These are phyloP conservation scores for Gnaphalium uliginosum DNA, from an alignment of 129 eudicot species.

Conservation along the genomic window DNA sequence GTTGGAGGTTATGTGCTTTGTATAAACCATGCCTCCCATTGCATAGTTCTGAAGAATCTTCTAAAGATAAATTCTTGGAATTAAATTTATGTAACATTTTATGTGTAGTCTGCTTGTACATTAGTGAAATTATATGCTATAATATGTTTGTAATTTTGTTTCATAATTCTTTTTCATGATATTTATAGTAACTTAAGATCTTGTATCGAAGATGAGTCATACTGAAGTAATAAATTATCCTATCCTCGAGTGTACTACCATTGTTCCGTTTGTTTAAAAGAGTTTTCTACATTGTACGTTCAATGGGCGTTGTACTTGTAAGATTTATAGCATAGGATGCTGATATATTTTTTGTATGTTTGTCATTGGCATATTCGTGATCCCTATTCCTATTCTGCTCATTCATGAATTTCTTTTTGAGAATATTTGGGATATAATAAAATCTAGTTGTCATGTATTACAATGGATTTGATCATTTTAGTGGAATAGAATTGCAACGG, in stretches of 20 bases:
- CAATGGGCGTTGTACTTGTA: slow-evolving; percentile 17
- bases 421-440: not conserved
- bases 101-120: slow-evolving; percentile 32
- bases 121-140: slow-evolving; percentile 23
- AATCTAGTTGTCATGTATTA: not conserved
- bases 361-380: slow-evolving; percentile 17
- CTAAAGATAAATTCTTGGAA: slow-evolving; percentile 6
- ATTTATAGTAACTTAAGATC: not conserved
- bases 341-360: slow-evolving; percentile 22
- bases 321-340: slow-evolving; percentile 27
- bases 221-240: slow-evolving; percentile 13
- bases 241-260: not conserved
- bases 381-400: not conserved
- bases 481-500: not conserved
- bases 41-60: not conserved
- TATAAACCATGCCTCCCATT: slow-evolving; percentile 1
- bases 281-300: not conserved
- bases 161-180: not conserved
- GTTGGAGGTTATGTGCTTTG: slow-evolving; percentile 1
- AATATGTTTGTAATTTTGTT: not conserved
- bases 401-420: not conserved
- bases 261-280: slow-evolving; percentile 6
- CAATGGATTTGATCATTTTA: not conserved
- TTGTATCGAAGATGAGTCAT: not conserved
- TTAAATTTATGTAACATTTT: slow-evolving; percentile 14